These are phyloP conservation scores for Cladophialophora bantiana DNA, from an alignment of 2,329 filamentous ascomycete genomes.

Conservation along the genomic window DNA sequence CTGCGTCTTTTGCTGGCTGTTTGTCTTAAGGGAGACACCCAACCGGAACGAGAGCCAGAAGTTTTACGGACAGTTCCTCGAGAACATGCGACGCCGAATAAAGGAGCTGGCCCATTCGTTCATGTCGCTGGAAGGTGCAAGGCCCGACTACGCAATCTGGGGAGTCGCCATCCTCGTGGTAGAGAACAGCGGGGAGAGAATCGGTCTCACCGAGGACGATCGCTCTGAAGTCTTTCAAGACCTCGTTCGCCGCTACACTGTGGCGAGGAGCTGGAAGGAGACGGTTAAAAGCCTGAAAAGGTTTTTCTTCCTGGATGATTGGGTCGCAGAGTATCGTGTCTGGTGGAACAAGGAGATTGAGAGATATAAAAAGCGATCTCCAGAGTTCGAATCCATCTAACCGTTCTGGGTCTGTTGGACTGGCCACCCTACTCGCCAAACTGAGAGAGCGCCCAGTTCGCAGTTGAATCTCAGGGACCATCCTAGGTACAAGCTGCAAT, in stretches of 20 bases:
- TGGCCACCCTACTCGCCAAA: background rate
- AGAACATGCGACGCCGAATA: background rate
- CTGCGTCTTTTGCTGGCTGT: conserved; percentile 8
- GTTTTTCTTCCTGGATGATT: conserved; percentile 12
- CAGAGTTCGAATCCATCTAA: background rate
- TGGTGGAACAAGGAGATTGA: conserved; percentile 17
- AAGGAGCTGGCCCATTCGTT: background rate
- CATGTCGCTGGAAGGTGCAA: conserved; percentile 8
- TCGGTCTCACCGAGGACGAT: conserved; percentile 3
- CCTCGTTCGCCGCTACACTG: background rate
- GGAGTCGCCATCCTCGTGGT: conserved; percentile 13
- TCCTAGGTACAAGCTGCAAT: background rate
- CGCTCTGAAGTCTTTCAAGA: conserved; percentile 7
- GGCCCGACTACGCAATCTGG: conserved; percentile 14
- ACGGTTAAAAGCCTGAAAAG: conserved; percentile 7
- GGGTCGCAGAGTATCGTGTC: conserved; percentile 7
- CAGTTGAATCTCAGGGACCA: background rate
- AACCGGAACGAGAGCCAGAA: conserved; percentile 12
- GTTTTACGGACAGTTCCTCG: conserved; percentile 12
- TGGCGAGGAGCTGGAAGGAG: conserved; percentile 1
- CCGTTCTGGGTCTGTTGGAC: background rate
- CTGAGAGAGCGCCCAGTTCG: background rate
- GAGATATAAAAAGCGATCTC: background rate
- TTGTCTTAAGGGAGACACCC: conserved; percentile 4
- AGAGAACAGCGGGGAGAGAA: conserved; percentile 6